Conservation (phyloP, 2,329 filamentous ascomycete genomes). For the Apiospora aurea region DNA sequence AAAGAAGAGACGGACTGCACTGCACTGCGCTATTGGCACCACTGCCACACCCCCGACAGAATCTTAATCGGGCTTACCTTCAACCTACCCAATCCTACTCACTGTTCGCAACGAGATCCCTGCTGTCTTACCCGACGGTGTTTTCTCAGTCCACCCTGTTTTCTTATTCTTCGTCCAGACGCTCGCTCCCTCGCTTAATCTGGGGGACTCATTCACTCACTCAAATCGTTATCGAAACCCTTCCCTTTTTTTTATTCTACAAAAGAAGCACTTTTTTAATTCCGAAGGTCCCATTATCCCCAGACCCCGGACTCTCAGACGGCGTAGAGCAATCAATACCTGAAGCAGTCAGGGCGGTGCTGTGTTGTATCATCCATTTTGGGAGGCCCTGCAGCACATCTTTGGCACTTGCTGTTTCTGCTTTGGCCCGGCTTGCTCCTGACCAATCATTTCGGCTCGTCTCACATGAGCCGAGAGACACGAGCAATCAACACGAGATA, state of each 20-base stretch:
- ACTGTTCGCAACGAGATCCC: background rate
- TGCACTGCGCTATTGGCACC: conserved; percentile 7
- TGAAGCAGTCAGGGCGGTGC: background rate
- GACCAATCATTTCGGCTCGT: conserved; percentile 26
- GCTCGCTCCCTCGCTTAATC: background rate
- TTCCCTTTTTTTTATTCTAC: background rate
- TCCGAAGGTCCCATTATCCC: background rate
- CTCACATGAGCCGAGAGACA: conserved; percentile 26
- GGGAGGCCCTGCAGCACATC: conserved; percentile 5
- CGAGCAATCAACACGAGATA: conserved; percentile 27
- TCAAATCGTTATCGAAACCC: background rate
- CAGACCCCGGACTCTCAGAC: background rate
- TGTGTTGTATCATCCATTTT: background rate
- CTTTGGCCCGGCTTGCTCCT: conserved; percentile 20
- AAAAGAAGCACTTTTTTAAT: background rate
- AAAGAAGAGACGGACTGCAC: conserved; percentile 7
- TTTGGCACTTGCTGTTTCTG: conserved; percentile 17
- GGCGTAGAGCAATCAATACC: background rate
- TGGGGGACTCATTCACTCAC: background rate
- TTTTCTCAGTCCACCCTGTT: background rate
- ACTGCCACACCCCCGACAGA: conserved; percentile 6
- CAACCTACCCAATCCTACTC: conserved; percentile 11
- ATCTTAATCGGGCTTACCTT: conserved; percentile 7
- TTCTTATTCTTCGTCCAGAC: conserved; percentile 6
- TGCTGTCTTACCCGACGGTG: conserved; percentile 2